Evolutionary conservation across 768 basidiomycete species (phyloP).

Genomic region (Chalciporus pseudorubinellus): DNA sequence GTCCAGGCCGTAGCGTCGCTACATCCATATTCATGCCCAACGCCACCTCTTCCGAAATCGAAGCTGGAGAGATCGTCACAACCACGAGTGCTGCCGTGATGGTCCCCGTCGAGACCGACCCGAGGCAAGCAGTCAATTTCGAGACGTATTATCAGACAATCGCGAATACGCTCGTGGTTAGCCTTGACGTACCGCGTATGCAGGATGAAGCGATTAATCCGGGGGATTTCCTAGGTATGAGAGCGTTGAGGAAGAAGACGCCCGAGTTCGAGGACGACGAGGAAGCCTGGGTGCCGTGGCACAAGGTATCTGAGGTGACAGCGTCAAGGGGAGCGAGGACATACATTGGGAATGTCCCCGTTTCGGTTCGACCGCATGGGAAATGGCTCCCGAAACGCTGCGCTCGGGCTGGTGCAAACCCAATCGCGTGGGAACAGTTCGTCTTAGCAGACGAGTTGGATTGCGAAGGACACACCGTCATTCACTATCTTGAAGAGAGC

Average conservation of each 20-base stretch:
- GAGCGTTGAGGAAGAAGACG: background rate
- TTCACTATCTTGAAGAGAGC: conserved; percentile 21
- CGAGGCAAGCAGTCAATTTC: background rate
- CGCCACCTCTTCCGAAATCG: background rate
- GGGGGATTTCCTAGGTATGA: background rate
- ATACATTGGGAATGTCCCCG: conserved; percentile 1
- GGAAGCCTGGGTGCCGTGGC: conserved; percentile 22
- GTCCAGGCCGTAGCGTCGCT: background rate
- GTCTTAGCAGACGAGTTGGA: background rate
- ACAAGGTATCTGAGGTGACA: background rate
- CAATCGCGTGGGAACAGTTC: conserved; percentile 1
- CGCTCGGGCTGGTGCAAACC: background rate
- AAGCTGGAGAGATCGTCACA: background rate
- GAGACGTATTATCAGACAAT: conserved; percentile 5
- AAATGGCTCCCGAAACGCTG: background rate
- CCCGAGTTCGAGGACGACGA: conserved; percentile 14
- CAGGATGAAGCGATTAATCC: background rate
- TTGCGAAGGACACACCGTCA: background rate
- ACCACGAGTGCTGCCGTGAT: background rate
- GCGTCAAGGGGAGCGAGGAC: background rate
- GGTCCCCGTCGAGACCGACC: background rate
- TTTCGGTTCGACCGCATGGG: conserved; percentile 1
- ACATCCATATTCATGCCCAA: background rate
- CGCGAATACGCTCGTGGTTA: background rate
- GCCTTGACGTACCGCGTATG: background rate